These are phyloP conservation scores for Sanguinoderma infundibulare DNA, from an alignment of 1,284 basidiomycete species.

Conservation along the genomic window DNA sequence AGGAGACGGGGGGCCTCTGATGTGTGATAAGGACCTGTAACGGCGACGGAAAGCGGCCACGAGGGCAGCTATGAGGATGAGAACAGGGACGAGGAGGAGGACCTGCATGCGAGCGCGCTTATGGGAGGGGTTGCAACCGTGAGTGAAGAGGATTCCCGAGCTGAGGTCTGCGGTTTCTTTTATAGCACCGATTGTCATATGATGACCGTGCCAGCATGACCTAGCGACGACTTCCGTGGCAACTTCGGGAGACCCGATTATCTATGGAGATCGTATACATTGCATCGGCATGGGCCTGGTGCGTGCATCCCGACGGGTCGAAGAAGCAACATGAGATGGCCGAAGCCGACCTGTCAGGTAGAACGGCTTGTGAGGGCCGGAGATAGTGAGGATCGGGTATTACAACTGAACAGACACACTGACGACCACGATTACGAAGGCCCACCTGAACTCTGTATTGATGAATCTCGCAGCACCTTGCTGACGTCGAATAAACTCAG, in stretches of 20 bases:
- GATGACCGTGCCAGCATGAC: neutral
- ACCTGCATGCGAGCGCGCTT: slow-evolving; percentile 1
- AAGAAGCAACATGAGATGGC: neutral
- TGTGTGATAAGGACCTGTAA: slow-evolving; percentile 27
- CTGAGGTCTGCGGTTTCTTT: neutral
- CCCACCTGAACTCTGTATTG: too few species aligned
- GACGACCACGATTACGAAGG: too few species aligned
- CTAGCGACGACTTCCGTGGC: too few species aligned
- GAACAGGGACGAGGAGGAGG: neutral
- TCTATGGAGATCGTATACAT: too few species aligned
- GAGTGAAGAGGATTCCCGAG: neutral
- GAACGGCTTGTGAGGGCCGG: too few species aligned
- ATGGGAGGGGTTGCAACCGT: neutral
- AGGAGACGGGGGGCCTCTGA: slow-evolving; percentile 9
- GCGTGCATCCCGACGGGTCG: neutral
- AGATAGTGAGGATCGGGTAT: too few species aligned
- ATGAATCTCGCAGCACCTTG: neutral
- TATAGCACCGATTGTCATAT: too few species aligned
- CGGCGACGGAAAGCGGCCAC: neutral
- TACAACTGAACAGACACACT: too few species aligned
- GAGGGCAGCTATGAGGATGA: neutral
- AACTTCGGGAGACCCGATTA: too few species aligned
- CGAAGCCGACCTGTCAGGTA: too few species aligned
- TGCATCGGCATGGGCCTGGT: too few species aligned
- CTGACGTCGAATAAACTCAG: neutral